phyloP scores from a whole-genome alignment of 2,329 filamentous ascomycete species.

The Calonectria honghensis region DNA sequence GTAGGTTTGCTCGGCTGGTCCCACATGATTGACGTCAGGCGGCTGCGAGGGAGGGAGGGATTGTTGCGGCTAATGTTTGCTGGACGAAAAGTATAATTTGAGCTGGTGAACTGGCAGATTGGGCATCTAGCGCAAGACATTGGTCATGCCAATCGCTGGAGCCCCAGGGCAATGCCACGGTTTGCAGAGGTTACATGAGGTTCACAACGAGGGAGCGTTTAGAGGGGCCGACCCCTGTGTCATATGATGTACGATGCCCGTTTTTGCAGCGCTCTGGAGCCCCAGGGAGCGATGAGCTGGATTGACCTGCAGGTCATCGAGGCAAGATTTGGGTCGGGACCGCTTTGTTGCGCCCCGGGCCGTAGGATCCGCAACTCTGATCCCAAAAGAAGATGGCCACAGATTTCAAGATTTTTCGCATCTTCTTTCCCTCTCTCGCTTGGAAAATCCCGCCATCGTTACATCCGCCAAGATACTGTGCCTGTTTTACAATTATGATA shows the following conservation, averaged over 20 bases:
- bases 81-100: conserved; percentile 13
- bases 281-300: background rate
- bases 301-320: conserved; percentile 14
- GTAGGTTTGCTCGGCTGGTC: conserved; percentile 11
- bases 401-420: background rate
- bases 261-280: conserved; percentile 1
- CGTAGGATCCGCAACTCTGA: conserved; percentile 27
- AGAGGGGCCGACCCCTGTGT: conserved; percentile 2
- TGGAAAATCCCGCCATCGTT: background rate
- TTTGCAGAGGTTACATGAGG: background rate
- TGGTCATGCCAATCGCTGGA: background rate
- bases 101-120: conserved; percentile 4
- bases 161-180: background rate
- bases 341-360: conserved; percentile 1
- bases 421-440: background rate
- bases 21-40: conserved; percentile 38
- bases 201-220: background rate
- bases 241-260: background rate
- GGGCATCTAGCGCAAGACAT: conserved; percentile 11
- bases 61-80: conserved; percentile 13
- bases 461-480: background rate
- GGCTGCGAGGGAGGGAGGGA: background rate
- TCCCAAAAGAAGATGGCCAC: background rate
- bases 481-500: background rate
- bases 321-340: conserved; percentile 12